A percentile compares a stretch with the other conserved stretches of the same genome.
These are phyloP conservation scores for Atkinsonella texensis DNA, from an alignment of 2,329 filamentous ascomycete genomes.

Conservation along the genomic window DNA sequence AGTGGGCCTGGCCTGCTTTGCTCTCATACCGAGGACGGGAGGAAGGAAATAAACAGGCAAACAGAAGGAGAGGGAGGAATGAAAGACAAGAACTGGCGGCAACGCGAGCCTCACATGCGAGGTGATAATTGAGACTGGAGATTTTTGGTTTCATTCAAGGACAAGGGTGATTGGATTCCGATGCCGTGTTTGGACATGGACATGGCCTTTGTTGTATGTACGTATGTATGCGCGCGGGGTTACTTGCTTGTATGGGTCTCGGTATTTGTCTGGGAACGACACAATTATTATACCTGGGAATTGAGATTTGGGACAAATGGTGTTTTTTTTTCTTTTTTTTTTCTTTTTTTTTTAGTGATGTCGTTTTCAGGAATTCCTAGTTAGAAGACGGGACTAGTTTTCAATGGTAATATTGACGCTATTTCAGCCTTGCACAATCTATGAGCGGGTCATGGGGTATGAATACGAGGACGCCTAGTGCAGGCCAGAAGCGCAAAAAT, in stretches of 20 bases:
- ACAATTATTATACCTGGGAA: neutral
- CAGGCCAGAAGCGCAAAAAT: no score
- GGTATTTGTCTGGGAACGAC: neutral
- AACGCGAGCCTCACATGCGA: neutral
- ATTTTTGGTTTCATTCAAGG: neutral
- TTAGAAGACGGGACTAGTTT: neutral
- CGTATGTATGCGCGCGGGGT: neutral
- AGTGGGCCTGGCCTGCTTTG: no score
- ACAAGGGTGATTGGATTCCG: neutral
- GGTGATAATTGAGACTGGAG: neutral
- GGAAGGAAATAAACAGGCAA: no score
- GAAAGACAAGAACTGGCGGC: conserved; percentile 2
- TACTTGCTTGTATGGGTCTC: neutral
- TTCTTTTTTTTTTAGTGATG: no score
- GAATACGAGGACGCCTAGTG: no score
- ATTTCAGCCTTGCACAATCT: neutral
- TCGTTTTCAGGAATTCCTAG: neutral
- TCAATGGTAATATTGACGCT: neutral
- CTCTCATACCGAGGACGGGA: no score
- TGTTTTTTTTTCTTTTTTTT: neutral
- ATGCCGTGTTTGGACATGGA: neutral
- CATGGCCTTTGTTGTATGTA: neutral
- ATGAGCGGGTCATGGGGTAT: neutral
- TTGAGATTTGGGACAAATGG: neutral
- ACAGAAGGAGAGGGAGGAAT: neutral